Conservation (phyloP, 345 rosid species). For the Syzygium aqueum region DNA sequence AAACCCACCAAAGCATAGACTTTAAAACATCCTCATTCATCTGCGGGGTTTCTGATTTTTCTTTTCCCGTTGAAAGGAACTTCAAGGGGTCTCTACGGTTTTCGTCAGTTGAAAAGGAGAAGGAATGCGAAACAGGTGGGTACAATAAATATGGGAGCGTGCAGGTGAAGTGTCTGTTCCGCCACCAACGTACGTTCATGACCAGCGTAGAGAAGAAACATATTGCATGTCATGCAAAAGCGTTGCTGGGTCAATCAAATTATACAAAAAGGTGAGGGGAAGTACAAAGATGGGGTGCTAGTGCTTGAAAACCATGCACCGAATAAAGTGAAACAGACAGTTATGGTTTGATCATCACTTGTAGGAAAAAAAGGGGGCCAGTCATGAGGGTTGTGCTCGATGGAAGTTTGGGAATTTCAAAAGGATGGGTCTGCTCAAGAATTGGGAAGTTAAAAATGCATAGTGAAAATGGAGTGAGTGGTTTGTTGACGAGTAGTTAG, state of each 20-base stretch:
- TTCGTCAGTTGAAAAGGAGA: conserved; percentile 1
- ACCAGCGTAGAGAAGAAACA: neutral
- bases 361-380: neutral
- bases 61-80: neutral
- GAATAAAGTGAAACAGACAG: neutral
- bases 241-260: neutral
- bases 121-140: conserved; percentile 45
- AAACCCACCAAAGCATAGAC: neutral
- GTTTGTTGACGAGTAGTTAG: conserved; percentile 21
- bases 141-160: conserved; percentile 52
- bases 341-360: neutral
- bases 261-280: neutral
- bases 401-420: neutral
- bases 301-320: neutral
- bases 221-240: neutral
- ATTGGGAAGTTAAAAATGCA: neutral
- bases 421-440: neutral
- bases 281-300: neutral
- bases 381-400: conserved; percentile 10
- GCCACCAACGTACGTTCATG: neutral
- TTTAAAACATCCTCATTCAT: neutral
- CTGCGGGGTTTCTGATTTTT: neutral
- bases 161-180: conserved; percentile 2
- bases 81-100: neutral
- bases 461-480: neutral